Base-by-base conservation (phyloP, 2,329 filamentous ascomycete genomes). In the Colletotrichum lindemuthianum region DNA sequence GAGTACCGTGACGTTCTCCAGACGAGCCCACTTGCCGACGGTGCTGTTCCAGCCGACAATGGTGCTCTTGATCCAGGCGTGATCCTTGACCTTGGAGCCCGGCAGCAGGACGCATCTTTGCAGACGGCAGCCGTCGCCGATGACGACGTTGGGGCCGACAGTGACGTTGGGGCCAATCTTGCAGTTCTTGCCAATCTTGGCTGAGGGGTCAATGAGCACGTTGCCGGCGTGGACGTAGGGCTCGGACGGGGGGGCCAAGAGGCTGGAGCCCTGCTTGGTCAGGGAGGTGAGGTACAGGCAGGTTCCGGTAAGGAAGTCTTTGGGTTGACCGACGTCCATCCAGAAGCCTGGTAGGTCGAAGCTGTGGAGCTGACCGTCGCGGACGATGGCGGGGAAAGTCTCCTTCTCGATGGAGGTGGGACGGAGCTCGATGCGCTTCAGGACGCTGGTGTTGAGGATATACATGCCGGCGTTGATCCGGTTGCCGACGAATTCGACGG, bases 291-390 rank as follows among this genome's bases (percentile, higher is more conserved):
- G 92, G 83, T 97, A 98, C 68, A 99, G 86, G 82, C 95, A 98
- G 67, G 96, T 98, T 68, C 95, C 95, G 24, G 91, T 93, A 60
- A 99, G 85, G 87, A 98, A 99, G 77, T 99, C 95, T 84, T 98
- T 99, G 72, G 95, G 95, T 82, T 99, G 95, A 73, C 95, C 95
- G 69, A 99, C 93, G 72, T 98, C 95, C 95, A 98, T 98, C 95
- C 95, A 98, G 88, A 96, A 98, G 72, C 95, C 93, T 71, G 97
- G 93, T 36, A 98, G 88, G 76, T 98, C 95, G 76, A 97, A 97
- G 2, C 93, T 97, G 86, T 98, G 95, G 68, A 98, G 84, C 79
- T 95, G 88, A 69, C 93, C 93, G 73, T 97, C 95, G 73, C 86
- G 89, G 80, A 92, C 92, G 78, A 98, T 96, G 72, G 92, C 89